These are phyloP conservation scores for Leccinum fibrillosum DNA, from an alignment of 768 basidiomycete species.

Conservation along the genomic window DNA sequence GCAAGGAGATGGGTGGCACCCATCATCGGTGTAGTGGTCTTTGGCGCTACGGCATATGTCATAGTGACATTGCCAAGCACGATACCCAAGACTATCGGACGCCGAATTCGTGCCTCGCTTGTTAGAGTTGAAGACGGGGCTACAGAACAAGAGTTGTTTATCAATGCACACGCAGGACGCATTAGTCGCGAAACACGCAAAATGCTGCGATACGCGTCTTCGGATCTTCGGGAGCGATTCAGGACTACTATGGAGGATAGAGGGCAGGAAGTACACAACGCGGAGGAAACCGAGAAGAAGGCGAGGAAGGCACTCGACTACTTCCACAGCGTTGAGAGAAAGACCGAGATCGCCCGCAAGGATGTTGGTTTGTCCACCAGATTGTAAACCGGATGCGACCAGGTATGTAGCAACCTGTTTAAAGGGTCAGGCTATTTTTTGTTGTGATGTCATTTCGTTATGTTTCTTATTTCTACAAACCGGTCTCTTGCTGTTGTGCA, in stretches of 20 bases:
- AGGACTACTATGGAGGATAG: constrained; percentile 76
- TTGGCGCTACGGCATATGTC: constrained; percentile 77
- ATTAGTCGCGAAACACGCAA: constrained; percentile 87
- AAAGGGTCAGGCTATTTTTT: background rate
- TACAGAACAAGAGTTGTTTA: constrained; percentile 55
- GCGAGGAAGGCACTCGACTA: constrained; percentile 68
- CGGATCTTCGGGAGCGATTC: constrained; percentile 87
- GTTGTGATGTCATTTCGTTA: constrained; percentile 9
- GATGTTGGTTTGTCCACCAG: constrained; percentile 19
- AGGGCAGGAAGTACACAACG: constrained; percentile 68
- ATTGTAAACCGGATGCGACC: constrained; percentile 1
- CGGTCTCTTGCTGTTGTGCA: background rate
- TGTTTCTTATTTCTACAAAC: constrained; percentile 12
- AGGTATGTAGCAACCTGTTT: background rate
- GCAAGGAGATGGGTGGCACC: constrained; percentile 87
- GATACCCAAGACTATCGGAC: constrained; percentile 86
- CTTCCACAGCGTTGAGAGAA: constrained; percentile 53
- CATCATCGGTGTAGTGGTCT: constrained; percentile 68
- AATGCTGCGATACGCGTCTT: constrained; percentile 85
- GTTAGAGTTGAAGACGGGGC: constrained; percentile 42
- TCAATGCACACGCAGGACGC: constrained; percentile 64
- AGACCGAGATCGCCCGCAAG: constrained; percentile 40
- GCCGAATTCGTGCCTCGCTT: constrained; percentile 71
- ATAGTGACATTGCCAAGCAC: constrained; percentile 84
- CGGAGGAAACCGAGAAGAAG: constrained; percentile 72